Evolutionary conservation across 495 filamentous ascomycete genomes (phyloP).

Genomic region (Rusavskia elegans): DNA sequence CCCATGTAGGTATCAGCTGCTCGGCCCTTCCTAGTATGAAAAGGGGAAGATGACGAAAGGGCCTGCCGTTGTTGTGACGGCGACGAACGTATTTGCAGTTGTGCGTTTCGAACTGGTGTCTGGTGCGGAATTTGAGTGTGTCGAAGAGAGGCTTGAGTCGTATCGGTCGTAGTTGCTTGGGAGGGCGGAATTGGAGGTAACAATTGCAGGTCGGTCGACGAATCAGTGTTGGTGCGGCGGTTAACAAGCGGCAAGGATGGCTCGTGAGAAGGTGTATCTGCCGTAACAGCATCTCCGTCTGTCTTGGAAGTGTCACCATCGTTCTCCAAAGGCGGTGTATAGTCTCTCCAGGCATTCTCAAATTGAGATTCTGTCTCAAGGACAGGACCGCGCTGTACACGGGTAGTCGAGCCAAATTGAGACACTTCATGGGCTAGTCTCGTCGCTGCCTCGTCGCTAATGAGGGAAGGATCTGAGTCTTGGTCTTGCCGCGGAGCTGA

Average conservation of each 20-base stretch:
- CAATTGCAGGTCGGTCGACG: not conserved
- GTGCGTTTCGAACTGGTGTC: too few species aligned
- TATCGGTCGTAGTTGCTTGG: slow-evolving; percentile 16
- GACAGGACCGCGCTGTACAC: not conserved
- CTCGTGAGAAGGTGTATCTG: not conserved
- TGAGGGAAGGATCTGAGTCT: not conserved
- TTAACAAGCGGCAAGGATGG: not conserved
- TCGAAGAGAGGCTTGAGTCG: slow-evolving; percentile 9
- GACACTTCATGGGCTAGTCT: not conserved
- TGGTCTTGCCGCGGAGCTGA: not conserved
- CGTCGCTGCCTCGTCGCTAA: slow-evolving; percentile 3
- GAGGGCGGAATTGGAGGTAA: slow-evolving; percentile 8
- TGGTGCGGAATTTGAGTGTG: not conserved
- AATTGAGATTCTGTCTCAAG: slow-evolving; percentile 14
- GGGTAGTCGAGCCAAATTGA: not conserved
- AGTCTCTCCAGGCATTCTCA: slow-evolving; percentile 10
- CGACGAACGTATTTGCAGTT: too few species aligned
- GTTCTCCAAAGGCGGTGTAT: slow-evolving; percentile 1
- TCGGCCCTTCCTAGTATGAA: not conserved
- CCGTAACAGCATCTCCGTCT: not conserved
- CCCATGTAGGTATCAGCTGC: slow-evolving; percentile 1
- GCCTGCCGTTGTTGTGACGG: too few species aligned
- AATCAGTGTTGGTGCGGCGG: not conserved
- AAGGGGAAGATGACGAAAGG: slow-evolving; percentile 6
- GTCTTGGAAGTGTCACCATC: not conserved